Base-by-base conservation (phyloP, 495 filamentous ascomycete species). In the Hypoxylon trugodes region DNA sequence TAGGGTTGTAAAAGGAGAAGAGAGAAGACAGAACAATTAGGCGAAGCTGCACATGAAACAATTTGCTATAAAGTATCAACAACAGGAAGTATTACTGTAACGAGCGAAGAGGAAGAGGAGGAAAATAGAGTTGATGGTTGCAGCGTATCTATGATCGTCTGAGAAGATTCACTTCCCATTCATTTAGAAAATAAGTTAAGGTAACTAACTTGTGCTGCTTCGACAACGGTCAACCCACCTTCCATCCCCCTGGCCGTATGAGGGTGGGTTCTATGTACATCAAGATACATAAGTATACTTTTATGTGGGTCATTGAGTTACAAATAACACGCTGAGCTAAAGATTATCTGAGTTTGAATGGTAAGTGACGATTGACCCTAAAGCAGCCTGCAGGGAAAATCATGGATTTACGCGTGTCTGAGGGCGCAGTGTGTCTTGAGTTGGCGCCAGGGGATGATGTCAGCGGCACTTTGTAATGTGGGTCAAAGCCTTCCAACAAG, bases 401-500 rank as follows among this genome's bases (percentile, higher is more conserved):
- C 19, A 30, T 24, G n/a, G 47, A 35, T 54, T 43, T 51, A 42
- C 54, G 38, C 36, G 50, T 30, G 51, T 37, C 41, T n/a, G 43
- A 36, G 13, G n/a, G 32, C 32, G 38, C 40, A 43, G 25, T 46
- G 10, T 40, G 41, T 46, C 36, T 60, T 60, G 26, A 32, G 49
- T 32, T 66, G 45, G 37, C 50, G 45, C 63, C 42, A 61, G 28
- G 28, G 28, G 18, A 59, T 60, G 63, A 61, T 66, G 63, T 66
- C 63, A 61, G 57, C 36, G 57, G 38, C 30, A 56, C 15, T 30
- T n/a, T 3, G 26, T 46, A 37, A 45, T 60, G 30, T 43, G 54
- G 61, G 33, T 38, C 54, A 9, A 21, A 38, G 13, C 36, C 35
- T 18, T 25, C 28, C 42, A 46, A 25, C 16, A 21, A 16, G 32